Evolutionary conservation across 768 basidiomycete genomes (phyloP).

Genomic region (Amanita subjunquillea): DNA sequence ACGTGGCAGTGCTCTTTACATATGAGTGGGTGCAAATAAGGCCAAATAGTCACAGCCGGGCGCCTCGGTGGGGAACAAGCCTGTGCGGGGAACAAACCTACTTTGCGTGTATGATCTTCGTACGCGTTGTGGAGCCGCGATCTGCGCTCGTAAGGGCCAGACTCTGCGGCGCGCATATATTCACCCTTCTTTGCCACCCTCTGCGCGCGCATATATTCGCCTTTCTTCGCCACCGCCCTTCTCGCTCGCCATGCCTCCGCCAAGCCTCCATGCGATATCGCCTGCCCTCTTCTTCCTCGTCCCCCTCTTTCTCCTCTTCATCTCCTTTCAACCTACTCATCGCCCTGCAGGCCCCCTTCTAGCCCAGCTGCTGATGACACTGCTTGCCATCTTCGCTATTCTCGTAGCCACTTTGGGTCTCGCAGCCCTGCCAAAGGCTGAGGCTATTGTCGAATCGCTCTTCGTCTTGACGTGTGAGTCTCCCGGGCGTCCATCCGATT

Average conservation of each 20-base stretch:
- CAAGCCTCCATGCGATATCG: constrained; percentile 5
- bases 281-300: constrained; percentile 11
- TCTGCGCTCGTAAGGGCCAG: no score
- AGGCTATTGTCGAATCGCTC: constrained; percentile 13
- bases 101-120: no score
- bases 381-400: constrained; percentile 11
- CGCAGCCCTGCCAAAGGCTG: constrained; percentile 6
- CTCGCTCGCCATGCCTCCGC: background rate
- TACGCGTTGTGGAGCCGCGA: no score
- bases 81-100: no score
- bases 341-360: background rate
- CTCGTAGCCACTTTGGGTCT: constrained; percentile 12
- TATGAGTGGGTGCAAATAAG: background rate
- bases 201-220: no score
- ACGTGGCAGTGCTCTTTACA: constrained; percentile 10
- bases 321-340: constrained; percentile 8
- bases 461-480: constrained; percentile 13
- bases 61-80: no score
- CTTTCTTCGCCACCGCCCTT: no score
- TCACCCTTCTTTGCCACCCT: no score
- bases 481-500: background rate
- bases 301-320: constrained; percentile 11
- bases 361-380: constrained; percentile 7
- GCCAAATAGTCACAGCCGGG: background rate
- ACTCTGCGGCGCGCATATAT: no score